Evolutionary conservation across 1,284 basidiomycete species (phyloP), one percentile per base, ranked within the genome.

Genomic region (Ustilago esculenta): DNA sequence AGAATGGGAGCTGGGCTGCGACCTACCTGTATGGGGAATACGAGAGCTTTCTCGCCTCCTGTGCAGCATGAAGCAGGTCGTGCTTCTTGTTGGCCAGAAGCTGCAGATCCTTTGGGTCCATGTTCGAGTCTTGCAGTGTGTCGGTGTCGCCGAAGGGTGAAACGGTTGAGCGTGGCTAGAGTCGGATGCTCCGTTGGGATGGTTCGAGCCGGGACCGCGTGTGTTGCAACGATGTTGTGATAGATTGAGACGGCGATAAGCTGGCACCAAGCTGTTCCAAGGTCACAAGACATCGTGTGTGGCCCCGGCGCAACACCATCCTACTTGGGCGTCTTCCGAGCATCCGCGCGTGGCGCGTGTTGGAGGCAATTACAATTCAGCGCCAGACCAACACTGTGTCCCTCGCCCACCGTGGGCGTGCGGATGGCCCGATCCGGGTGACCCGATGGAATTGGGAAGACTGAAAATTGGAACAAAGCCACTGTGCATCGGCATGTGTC

Each of bases 11-110:
- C 4, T 23, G 12, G 5, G 1, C 32, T 29, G 15, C 12, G 5
- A 29, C 73, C 48, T 34, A 76, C 76, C 74, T 76, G 61, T 81
- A 81, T 7, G 80, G 80, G 4, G 73, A 68, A 41, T 81, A 81
- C 14, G 76, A 71, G 1, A 75, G 54, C 35, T 73, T 61, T 9
- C 73, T 57, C 8, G 80, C 78, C 32, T 77, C 65, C 20, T 71
- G 52, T 0, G 78, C 77, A 23, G 72, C 56, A 12, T 66, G 57
- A 1, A 76, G 63, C 23, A 79, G 56, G 25, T 53, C 69, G 20
- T 65, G 43, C 55, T 72, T 73, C 52, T 73, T 60, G 44, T 40
- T 49, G 39, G 69, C 63, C 9, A 72, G 29, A 6, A 67, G 45
- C 17, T 59, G 44, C n/a, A 72, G 34, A 18, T 67, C 55, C 29